Evolutionary conservation across 331 rosid species (phyloP).

Genomic region (Cydonia oblonga): DNA sequence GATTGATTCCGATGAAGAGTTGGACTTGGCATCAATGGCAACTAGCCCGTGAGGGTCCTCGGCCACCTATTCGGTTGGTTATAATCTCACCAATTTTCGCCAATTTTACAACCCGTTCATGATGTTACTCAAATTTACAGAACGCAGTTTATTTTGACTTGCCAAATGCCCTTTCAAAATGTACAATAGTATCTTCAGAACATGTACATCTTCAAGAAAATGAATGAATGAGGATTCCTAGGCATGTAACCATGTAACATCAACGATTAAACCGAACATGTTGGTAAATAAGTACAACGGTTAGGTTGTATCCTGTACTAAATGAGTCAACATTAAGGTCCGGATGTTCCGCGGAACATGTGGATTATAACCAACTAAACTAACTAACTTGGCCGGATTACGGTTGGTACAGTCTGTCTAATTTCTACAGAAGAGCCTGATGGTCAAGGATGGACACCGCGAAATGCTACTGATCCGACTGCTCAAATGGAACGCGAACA

Average conservation of each 20-base stretch:
- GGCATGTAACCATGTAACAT: neutral
- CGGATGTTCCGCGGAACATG: no score
- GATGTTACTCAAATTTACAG: neutral
- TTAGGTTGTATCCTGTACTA: neutral
- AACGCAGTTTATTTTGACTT: neutral
- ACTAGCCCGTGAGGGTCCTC: slow-evolving; percentile 19
- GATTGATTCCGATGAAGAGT: slow-evolving; percentile 75
- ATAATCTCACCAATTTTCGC: no score
- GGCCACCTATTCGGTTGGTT: no score
- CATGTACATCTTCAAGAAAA: neutral
- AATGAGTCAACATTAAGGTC: no score
- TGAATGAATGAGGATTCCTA: neutral
- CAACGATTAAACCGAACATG: neutral
- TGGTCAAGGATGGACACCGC: neutral
- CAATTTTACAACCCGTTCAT: neutral
- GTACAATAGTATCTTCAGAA: neutral
- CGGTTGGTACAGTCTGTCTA: neutral
- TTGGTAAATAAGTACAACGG: slow-evolving; percentile 1
- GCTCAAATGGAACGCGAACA: slow-evolving; percentile 91
- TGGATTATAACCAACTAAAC: neutral
- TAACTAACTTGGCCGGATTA: neutral
- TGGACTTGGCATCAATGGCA: slow-evolving; percentile 75
- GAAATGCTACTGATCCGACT: slow-evolving; percentile 29
- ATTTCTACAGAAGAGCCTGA: neutral
- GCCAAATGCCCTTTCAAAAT: neutral